phyloP scores from a whole-genome alignment of 768 basidiomycete genomes.

The Mycena kentingensis region DNA sequence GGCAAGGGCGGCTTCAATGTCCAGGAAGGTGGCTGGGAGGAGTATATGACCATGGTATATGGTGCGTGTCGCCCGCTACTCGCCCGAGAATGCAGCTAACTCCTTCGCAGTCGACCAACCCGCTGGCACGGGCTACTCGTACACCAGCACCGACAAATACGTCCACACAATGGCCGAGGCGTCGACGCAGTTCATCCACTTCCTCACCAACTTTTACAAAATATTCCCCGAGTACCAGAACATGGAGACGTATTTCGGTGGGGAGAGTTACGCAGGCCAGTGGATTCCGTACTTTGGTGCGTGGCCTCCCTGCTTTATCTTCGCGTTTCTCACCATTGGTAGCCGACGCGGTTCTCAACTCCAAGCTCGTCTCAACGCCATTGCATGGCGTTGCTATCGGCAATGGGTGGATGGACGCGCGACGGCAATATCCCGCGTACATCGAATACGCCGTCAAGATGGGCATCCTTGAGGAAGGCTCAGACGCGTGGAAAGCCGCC shows the following conservation, averaged over 20 bases:
- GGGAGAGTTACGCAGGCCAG: conserved; percentile 97
- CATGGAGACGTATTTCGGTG: conserved; percentile 94
- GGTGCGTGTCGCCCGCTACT: conserved; percentile 50
- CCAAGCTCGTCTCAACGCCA: conserved; percentile 57
- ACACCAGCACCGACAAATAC: conserved; percentile 82
- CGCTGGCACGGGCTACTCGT: conserved; percentile 93
- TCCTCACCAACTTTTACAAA: conserved; percentile 83
- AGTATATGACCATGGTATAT: conserved; percentile 92
- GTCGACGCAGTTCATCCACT: conserved; percentile 74
- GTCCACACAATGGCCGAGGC: conserved; percentile 77
- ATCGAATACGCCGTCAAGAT: conserved; percentile 82
- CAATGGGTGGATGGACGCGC: conserved; percentile 96
- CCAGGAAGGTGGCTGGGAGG: conserved; percentile 93
- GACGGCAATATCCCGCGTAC: conserved; percentile 86
- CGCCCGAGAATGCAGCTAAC: conserved; percentile 5
- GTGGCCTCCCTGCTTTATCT: conserved; percentile 15
- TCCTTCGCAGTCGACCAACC: conserved; percentile 86
- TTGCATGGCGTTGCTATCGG: conserved; percentile 88
- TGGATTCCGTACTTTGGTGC: conserved; percentile 95
- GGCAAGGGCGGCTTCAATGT: conserved; percentile 69
- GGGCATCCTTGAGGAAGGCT: conserved; percentile 71
- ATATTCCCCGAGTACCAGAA: conserved; percentile 87
- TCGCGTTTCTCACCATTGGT: conserved; percentile 5
- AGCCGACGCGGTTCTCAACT: conserved; percentile 79
- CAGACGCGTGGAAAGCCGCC: conserved; percentile 68